Evolutionary conservation across 1,284 basidiomycete genomes (phyloP).

Genomic region (Sutorius eximius): DNA sequence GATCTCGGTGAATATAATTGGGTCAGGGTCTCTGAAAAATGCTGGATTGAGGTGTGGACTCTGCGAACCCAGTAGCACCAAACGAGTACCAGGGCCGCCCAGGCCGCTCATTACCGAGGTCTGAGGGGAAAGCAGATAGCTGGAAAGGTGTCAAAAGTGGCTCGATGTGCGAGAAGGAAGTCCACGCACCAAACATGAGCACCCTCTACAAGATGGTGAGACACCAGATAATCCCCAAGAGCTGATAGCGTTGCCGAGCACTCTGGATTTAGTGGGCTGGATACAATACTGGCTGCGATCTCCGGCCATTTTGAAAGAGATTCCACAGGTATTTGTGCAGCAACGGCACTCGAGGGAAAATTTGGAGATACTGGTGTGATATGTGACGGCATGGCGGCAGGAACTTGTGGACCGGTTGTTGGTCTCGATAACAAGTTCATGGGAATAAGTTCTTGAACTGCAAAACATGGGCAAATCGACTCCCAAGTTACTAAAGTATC

Average conservation of each 20-base stretch:
- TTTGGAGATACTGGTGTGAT: conserved; percentile 66
- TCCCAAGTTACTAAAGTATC: conserved; percentile 21
- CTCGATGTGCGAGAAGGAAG: conserved; percentile 1
- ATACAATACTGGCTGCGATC: conserved; percentile 81
- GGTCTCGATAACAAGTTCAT: conserved; percentile 50
- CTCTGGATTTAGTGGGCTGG: conserved; percentile 67
- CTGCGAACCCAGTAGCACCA: conserved; percentile 66
- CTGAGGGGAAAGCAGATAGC: conserved; percentile 86
- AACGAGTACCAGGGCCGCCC: conserved; percentile 58
- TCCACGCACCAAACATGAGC: conserved; percentile 83
- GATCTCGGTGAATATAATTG: conserved; percentile 88
- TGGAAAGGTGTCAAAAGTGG: conserved; percentile 34
- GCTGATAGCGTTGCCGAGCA: conserved; percentile 77
- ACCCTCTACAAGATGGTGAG: conserved; percentile 77
- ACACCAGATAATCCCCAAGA: conserved; percentile 80
- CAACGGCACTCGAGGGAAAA: conserved; percentile 46
- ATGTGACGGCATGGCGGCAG: conserved; percentile 37
- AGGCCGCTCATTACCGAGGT: conserved; percentile 75
- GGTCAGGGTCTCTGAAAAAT: conserved; percentile 73
- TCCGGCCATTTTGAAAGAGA: conserved; percentile 82
- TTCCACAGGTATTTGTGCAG: conserved; percentile 52
- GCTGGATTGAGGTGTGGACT: conserved; percentile 52
- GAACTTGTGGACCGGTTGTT: conserved; percentile 40
- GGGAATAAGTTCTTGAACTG: conserved; percentile 78
- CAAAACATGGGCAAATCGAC: conserved; percentile 7